These are phyloP conservation scores for Jatropha curcas DNA, from an alignment of 345 rosid genomes.

Conservation along the genomic window DNA sequence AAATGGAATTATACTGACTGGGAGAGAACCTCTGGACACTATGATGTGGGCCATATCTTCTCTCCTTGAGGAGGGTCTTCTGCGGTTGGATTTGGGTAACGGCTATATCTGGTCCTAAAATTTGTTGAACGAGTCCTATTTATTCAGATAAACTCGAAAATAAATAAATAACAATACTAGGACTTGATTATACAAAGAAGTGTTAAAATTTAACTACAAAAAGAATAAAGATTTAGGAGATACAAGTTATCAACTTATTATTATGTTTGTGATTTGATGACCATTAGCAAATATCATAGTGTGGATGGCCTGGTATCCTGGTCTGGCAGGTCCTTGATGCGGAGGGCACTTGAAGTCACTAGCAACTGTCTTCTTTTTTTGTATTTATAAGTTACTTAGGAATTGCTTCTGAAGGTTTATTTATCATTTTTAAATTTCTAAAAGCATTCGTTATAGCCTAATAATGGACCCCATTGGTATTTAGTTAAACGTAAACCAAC, in stretches of 20 bases:
- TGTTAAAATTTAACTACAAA: no score
- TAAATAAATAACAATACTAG: no score
- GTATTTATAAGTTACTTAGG: neutral
- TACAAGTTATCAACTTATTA: no score
- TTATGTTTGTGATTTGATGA: neutral
- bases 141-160: no score
- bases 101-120: no score
- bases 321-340: neutral
- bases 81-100: no score
- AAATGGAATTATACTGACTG: neutral
- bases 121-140: no score
- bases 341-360: neutral
- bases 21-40: no score
- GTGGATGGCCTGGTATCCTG: neutral
- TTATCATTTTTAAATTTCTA: constrained; percentile 5
- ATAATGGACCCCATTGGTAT: constrained; percentile 18
- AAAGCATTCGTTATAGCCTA: constrained; percentile 28
- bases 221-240: no score
- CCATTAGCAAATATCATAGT: neutral
- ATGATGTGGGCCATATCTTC: neutral
- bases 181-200: no score
- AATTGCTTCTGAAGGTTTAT: neutral
- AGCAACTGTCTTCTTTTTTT: neutral
- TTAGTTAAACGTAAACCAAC: constrained; percentile 8
- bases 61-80: neutral